Conservation (phyloP, 345 rosid genomes). For the Euclidium syriacum region DNA sequence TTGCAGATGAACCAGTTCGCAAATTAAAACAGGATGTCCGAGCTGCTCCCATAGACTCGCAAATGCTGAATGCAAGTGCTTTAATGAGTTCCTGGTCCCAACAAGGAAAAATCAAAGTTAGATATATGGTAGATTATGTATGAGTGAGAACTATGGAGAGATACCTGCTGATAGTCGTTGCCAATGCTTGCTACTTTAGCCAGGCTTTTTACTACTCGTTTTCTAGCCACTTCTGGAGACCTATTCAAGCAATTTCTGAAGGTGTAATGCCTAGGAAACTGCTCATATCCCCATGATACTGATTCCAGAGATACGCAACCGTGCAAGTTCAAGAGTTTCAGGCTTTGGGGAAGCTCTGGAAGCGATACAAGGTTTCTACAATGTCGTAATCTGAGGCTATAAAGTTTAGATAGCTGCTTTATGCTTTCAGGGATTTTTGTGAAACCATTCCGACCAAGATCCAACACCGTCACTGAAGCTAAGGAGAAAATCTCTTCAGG, state of each 20-base stretch:
- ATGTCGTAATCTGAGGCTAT: neutral
- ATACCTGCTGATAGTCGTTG: neutral
- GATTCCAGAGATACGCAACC: constrained; percentile 7
- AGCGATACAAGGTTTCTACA: neutral
- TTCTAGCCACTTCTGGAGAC: neutral
- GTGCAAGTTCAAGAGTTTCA: neutral
- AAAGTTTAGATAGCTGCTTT: neutral
- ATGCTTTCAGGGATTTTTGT: neutral
- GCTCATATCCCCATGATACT: neutral
- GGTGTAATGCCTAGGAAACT: neutral
- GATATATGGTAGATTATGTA: neutral
- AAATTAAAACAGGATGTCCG: neutral
- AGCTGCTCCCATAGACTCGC: neutral
- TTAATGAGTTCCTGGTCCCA: constrained; percentile 2
- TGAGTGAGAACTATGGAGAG: neutral
- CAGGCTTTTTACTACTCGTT: neutral
- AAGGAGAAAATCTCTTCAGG: neutral
- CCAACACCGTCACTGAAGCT: neutral
- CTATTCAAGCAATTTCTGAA: constrained; percentile 22
- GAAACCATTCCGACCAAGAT: constrained; percentile 5
- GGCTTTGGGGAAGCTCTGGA: constrained; percentile 16
- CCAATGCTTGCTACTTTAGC: neutral
- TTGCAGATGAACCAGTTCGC: constrained; percentile 7
- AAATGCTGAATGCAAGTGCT: constrained; percentile 7
- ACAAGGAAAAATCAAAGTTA: neutral